Percentiles rank a stretch among this genome's conserved stretches.
Conservation (phyloP, 768 basidiomycete genomes). For the Amanita polypyramis region DNA sequence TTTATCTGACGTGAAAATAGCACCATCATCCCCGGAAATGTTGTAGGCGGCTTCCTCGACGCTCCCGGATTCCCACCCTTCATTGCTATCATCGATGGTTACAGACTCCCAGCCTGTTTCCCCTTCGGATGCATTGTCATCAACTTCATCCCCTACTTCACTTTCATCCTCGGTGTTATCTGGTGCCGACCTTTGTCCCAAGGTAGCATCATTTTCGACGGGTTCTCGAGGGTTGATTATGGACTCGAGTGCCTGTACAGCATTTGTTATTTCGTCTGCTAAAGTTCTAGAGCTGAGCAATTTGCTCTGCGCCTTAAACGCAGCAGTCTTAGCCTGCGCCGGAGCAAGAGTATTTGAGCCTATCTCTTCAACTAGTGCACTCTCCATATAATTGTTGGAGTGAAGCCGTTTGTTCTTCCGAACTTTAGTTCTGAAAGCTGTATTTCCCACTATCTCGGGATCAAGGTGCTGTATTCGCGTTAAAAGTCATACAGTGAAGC, state of each 20-base stretch:
- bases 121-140: background rate
- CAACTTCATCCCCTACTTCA: background rate
- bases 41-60: slow-evolving; percentile 20
- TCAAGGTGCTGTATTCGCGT: slow-evolving; percentile 36
- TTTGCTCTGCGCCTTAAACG: slow-evolving; percentile 57
- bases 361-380: slow-evolving; percentile 37
- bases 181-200: background rate
- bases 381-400: slow-evolving; percentile 33
- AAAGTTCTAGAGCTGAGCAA: slow-evolving; percentile 72
- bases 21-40: slow-evolving; percentile 34
- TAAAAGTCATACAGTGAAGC: slow-evolving; percentile 4
- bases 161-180: slow-evolving; percentile 14
- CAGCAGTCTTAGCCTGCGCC: slow-evolving; percentile 28
- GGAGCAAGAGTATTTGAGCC: slow-evolving; percentile 21
- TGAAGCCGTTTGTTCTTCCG: slow-evolving; percentile 59
- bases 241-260: slow-evolving; percentile 39
- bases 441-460: slow-evolving; percentile 46
- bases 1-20: slow-evolving; percentile 13
- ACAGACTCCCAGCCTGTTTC: slow-evolving; percentile 31
- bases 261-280: slow-evolving; percentile 42
- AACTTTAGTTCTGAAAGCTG: slow-evolving; percentile 63
- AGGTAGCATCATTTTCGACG: slow-evolving; percentile 5
- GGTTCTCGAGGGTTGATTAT: slow-evolving; percentile 21
- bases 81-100: slow-evolving; percentile 19
- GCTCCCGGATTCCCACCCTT: slow-evolving; percentile 27